Base-by-base conservation (phyloP, 2,329 filamentous ascomycete species). In the Beauveria brongniartii region DNA sequence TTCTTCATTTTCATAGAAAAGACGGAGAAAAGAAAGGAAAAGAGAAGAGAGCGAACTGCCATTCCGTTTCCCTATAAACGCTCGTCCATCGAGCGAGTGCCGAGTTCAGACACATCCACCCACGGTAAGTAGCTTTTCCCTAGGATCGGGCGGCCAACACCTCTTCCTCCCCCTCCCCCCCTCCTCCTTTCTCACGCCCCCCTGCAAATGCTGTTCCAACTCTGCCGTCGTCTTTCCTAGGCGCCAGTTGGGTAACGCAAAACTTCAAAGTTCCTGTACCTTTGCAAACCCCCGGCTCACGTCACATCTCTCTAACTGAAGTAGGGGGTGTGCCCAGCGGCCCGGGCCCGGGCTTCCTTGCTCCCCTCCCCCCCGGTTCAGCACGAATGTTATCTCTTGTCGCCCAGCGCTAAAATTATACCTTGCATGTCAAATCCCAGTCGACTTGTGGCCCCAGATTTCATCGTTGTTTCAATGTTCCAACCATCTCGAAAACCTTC, bases 361-460 rank as follows among this genome's bases (percentile, higher is more conserved):
- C 30, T 12, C 30, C 30, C 30, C 28, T 3, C 9, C 30, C 30
- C 10, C 12, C 30, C 5, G 10, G 30, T 34, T 10, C 30, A 14
- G 37, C 22, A 43, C 52, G 52, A 22, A 55, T 55, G 52, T 55
- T 55, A 55, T 55, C 52, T 55, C 52, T 55, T 55, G 52, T 44
- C 52, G 43, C 52, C 22, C 43, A 46, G 43, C 18, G 24, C 47
- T n/a, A 30, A 50, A 50, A 28, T 50, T 50, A 30, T 50, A 50
- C 46, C 12, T 5, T 48, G 46, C 16, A 50, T 46, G 20, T 10
- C 16, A 30, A 30, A 50, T 48, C 47, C 47, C 26, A 12, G 47
- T 20, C n/a, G 12, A 4, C 10, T 34, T 14, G 12, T 34, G 30
- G 30, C 30, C 30, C 47, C 24, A 47, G 46, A 48, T 48, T 28